Conservation (phyloP, 228 moss, liverwort and hornwort species). For the Sphagnum magellanicum region DNA sequence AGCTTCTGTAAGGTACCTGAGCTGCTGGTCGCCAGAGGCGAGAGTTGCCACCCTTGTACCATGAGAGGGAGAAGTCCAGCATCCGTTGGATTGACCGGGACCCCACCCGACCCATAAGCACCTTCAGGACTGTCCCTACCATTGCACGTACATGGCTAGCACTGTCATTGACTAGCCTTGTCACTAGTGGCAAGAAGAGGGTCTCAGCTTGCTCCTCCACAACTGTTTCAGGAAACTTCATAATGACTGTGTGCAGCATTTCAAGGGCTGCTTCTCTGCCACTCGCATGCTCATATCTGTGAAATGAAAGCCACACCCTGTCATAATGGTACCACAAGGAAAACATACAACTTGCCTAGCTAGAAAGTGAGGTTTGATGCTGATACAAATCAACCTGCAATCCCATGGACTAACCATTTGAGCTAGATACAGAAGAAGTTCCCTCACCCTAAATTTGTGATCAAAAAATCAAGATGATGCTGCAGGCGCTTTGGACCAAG, state of each 20-base stretch:
- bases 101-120: constrained; percentile 66
- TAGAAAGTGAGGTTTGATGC: too few relatives aligned
- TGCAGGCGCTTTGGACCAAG: constrained; percentile 78
- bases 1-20: constrained; percentile 40
- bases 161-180: constrained; percentile 89
- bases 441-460: constrained; percentile 70
- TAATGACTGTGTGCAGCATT: constrained; percentile 85
- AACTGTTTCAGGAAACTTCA: constrained; percentile 79
- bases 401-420: too few relatives aligned
- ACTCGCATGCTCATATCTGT: constrained; percentile 75
- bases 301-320: neutral
- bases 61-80: constrained; percentile 63
- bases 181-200: constrained; percentile 83
- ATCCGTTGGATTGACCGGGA: constrained; percentile 59
- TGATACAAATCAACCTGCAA: too few relatives aligned
- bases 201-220: constrained; percentile 90
- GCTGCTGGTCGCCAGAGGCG: constrained; percentile 83
- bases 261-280: constrained; percentile 95
- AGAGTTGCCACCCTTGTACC: constrained; percentile 70
- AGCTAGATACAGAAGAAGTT: neutral
- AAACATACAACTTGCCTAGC: too few relatives aligned
- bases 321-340: neutral
- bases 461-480: constrained; percentile 86
- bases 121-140: constrained; percentile 87
- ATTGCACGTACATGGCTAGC: constrained; percentile 87